These are phyloP conservation scores for Tuber umbilicatum DNA, from an alignment of 495 filamentous ascomycete species.

Conservation along the genomic window DNA sequence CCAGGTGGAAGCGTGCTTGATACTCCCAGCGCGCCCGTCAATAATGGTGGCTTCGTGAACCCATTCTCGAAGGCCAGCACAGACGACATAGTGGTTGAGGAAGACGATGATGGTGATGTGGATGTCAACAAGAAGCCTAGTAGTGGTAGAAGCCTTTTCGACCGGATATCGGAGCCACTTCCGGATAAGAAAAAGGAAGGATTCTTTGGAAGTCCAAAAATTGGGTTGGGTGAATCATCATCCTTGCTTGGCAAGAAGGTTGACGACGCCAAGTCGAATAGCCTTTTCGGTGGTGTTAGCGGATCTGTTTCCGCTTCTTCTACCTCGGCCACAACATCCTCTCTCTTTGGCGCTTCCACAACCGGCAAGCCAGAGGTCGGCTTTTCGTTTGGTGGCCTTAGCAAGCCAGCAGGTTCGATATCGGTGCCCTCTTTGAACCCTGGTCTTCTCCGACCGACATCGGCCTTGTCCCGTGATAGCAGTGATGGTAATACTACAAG, in stretches of 20 bases:
- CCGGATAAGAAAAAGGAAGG: slow-evolving; percentile 16
- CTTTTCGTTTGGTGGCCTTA: slow-evolving; percentile 29
- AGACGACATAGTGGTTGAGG: slow-evolving; percentile 27
- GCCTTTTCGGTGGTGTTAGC: slow-evolving; percentile 23
- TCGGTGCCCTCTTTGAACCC: slow-evolving; percentile 7
- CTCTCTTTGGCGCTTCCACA: slow-evolving; percentile 19
- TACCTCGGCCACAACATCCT: slow-evolving; percentile 16
- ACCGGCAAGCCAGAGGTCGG: slow-evolving; percentile 24
- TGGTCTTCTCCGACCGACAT: not conserved
- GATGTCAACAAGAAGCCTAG: slow-evolving; percentile 18
- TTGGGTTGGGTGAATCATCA: slow-evolving; percentile 21
- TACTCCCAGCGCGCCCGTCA: slow-evolving; percentile 14
- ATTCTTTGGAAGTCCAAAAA: slow-evolving; percentile 19
- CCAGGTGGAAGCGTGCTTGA: slow-evolving; percentile 28
- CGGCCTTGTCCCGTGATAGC: slow-evolving; percentile 8
- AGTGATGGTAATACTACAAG: slow-evolving; percentile 1
- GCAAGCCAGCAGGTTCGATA: slow-evolving; percentile 21
- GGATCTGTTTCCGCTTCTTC: slow-evolving; percentile 13
- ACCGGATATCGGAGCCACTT: slow-evolving; percentile 24
- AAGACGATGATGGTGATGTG: slow-evolving; percentile 22
- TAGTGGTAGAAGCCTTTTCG: slow-evolving; percentile 29
- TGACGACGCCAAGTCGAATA: not conserved
- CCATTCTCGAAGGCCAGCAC: slow-evolving; percentile 24
- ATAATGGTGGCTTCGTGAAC: slow-evolving; percentile 31
- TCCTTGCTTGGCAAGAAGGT: slow-evolving; percentile 17